A percentile compares a stretch with the other conserved stretches of the same genome.
Conservation (phyloP, 202 grass and related monocot genomes). For the Dendrocalamus latiflorus region DNA sequence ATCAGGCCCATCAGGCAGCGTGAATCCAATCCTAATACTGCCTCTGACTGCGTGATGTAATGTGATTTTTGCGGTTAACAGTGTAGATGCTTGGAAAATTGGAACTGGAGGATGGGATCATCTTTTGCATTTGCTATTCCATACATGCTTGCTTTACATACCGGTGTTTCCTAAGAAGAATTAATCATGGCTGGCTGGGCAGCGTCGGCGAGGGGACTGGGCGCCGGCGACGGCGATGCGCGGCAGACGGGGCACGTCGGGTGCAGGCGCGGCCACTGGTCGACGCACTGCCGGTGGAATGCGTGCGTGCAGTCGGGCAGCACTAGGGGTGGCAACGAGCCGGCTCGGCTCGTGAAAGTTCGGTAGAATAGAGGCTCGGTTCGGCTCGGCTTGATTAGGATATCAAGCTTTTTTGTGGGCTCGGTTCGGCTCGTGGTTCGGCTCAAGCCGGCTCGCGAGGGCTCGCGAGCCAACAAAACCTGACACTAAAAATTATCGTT, state of each 20-base stretch:
- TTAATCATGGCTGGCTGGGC: background rate
- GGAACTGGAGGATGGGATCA: background rate
- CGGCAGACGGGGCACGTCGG: slow-evolving; percentile 57
- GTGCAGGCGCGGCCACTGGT: slow-evolving; percentile 40
- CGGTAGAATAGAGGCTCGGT: too few species aligned
- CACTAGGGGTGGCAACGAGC: too few species aligned
- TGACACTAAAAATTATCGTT: too few species aligned
- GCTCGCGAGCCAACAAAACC: too few species aligned
- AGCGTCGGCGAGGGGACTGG: background rate
- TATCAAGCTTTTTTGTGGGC: too few species aligned
- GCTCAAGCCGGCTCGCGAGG: too few species aligned
- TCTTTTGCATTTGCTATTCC: background rate
- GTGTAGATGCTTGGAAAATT: background rate
- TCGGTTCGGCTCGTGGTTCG: too few species aligned
- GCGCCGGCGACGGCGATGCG: slow-evolving; percentile 7
- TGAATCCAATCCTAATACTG: background rate
- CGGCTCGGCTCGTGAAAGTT: too few species aligned
- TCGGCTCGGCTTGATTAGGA: too few species aligned
- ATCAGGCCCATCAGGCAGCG: background rate
- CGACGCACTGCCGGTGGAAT: slow-evolving; percentile 59
- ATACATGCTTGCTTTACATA: background rate
- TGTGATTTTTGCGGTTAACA: background rate
- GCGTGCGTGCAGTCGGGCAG: slow-evolving; percentile 43
- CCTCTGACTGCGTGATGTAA: background rate
- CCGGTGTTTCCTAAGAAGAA: background rate